These are phyloP conservation scores for Digitaria exilis DNA, from an alignment of 202 grass and related monocot genomes.

Conservation along the genomic window DNA sequence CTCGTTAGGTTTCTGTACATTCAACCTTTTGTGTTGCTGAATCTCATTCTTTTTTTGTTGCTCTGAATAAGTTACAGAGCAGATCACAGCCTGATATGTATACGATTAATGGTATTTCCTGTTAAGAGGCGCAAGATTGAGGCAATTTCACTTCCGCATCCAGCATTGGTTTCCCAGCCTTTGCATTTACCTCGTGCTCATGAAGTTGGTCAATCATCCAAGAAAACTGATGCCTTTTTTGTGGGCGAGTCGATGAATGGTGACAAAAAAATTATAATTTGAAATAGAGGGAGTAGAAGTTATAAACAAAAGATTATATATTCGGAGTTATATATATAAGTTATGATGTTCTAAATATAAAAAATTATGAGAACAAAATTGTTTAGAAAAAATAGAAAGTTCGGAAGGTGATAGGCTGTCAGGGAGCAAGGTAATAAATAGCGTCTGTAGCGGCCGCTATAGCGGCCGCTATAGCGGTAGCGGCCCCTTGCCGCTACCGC, in stretches of 20 bases:
- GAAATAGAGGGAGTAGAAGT: no score
- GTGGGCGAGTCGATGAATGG: background rate
- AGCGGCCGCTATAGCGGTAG: no score
- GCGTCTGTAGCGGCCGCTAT: no score
- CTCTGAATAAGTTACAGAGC: slow-evolving; percentile 23
- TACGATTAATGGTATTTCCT: slow-evolving; percentile 1
- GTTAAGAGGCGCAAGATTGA: slow-evolving; percentile 14
- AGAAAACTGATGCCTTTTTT: background rate
- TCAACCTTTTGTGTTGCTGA: background rate
- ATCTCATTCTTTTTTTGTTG: background rate
- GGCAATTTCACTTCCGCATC: background rate
- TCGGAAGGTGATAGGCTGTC: no score
- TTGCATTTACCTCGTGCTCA: background rate
- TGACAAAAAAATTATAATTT: no score
- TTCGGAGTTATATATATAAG: no score
- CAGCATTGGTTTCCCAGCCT: background rate
- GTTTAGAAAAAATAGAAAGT: no score
- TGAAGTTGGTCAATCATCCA: background rate
- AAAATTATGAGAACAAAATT: no score
- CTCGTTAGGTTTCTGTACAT: background rate
- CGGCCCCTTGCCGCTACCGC: no score
- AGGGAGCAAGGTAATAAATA: no score
- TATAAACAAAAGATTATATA: no score
- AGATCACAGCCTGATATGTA: slow-evolving; percentile 7
- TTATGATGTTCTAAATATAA: no score